These are phyloP conservation scores for Talaromyces sp. DNA, from an alignment of 2,329 filamentous ascomycete species.

Conservation along the genomic window DNA sequence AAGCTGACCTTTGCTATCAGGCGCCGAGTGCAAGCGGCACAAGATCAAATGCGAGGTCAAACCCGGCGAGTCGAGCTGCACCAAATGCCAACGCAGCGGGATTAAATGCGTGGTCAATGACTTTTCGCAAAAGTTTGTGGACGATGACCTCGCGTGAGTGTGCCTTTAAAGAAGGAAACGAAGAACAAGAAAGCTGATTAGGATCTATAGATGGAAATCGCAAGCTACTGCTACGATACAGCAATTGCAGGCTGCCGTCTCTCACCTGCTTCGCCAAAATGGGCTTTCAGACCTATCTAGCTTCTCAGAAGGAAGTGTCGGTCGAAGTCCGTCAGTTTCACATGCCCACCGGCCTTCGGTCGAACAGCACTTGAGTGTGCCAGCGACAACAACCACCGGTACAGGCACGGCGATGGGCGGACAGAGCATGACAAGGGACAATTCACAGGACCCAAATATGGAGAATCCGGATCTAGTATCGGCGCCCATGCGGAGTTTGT, in stretches of 20 bases:
- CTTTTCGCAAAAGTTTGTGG: slow-evolving; percentile 51
- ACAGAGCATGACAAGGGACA: slow-evolving; percentile 38
- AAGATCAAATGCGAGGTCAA: slow-evolving; percentile 54
- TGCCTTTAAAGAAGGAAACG: background rate
- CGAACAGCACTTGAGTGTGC: slow-evolving; percentile 10
- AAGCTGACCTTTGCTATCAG: slow-evolving; percentile 18
- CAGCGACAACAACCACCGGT: slow-evolving; percentile 17
- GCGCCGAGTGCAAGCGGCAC: slow-evolving; percentile 48
- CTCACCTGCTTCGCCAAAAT: slow-evolving; percentile 40
- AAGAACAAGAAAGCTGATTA: background rate
- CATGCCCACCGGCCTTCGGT: slow-evolving; percentile 21
- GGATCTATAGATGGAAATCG: slow-evolving; percentile 38
- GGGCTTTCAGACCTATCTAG: slow-evolving; percentile 39
- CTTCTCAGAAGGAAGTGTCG: slow-evolving; percentile 25
- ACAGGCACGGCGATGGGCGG: slow-evolving; percentile 30
- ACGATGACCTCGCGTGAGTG: slow-evolving; percentile 49
- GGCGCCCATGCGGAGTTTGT: slow-evolving; percentile 50
- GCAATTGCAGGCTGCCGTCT: slow-evolving; percentile 41
- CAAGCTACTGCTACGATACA: slow-evolving; percentile 38
- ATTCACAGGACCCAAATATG: slow-evolving; percentile 38
- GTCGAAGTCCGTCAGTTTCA: slow-evolving; percentile 23
- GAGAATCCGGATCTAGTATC: slow-evolving; percentile 41
- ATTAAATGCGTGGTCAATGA: slow-evolving; percentile 52
- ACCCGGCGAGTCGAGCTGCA: slow-evolving; percentile 42
- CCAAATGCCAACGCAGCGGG: slow-evolving; percentile 46